Evolutionary conservation across 2,329 filamentous ascomycete genomes (phyloP), one percentile per base, ranked within the genome.

Genomic region (Pseudohalonectria lignicola): DNA sequence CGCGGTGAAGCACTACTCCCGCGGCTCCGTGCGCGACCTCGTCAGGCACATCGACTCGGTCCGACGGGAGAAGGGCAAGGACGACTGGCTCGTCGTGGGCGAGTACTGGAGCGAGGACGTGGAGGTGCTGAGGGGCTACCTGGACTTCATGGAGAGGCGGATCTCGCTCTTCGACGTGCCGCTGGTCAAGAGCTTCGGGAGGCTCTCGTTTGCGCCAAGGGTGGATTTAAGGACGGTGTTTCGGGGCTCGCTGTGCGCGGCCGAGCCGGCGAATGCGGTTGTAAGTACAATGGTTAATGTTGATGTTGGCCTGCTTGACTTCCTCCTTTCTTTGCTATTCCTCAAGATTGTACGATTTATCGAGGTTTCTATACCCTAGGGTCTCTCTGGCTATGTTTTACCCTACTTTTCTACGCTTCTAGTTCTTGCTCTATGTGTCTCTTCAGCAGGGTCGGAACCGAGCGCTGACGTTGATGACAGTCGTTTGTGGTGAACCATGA

Each of bases 401-500:
- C n/a, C n/a, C n/a, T n/a, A n/a, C n/a, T n/a, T n/a, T n/a, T n/a
- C n/a, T n/a, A n/a, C n/a, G n/a, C n/a, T n/a, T n/a, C n/a, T n/a
- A n/a, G n/a, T n/a, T n/a, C n/a, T n/a, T n/a, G n/a, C n/a, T n/a
- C n/a, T n/a, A n/a, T n/a, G n/a, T n/a, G n/a, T n/a, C n/a, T n/a
- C n/a, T n/a, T n/a, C n/a, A n/a, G n/a, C n/a, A n/a, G n/a, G n/a
- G n/a, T n/a, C n/a, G n/a, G n/a, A n/a, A n/a, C n/a, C n/a, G n/a
- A n/a, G n/a, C n/a, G n/a, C n/a, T n/a, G n/a, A n/a, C n/a, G n/a
- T n/a, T n/a, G n/a, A n/a, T n/a, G n/a, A n/a, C n/a, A 71, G 56
- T 82, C 77, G 0, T 69, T 82, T 13, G 76, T 83, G 1, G 72
- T 71, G 44, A 82, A 81, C 50, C 79, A 83, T 53, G 79, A 83